Evolutionary conservation across 345 rosid species (phyloP), one percentile per base, ranked within the genome.

Genomic region (Rubroshorea leprosula): DNA sequence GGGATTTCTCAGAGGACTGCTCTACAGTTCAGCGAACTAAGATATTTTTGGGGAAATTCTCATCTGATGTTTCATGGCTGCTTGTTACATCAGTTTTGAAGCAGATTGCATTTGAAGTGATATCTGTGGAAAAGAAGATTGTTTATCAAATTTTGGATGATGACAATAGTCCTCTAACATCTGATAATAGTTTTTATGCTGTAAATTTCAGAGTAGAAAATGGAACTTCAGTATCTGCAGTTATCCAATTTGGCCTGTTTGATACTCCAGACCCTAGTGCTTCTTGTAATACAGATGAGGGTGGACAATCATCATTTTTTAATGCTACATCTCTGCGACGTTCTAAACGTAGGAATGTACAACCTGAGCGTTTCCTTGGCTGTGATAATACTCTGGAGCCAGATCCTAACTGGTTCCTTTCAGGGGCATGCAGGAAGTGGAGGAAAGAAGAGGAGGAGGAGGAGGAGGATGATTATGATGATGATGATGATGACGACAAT

Each of bases 1-100:
- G 96, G 98, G 70, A 69, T 27, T 79, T 31, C 55, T 70, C 95
- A 0, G 85, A 83, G 69, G 84, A 92, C 75, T 77, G 86, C 73
- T 20, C 75, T 45, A 64, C 54, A 1, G 49, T 81, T n/a, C 76
- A 54, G 27, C 77, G 74, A 57, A 70, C 84, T 43, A 92, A 81
- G 67, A 48, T 92, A n/a, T 72, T 79, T 44, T 38, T 68, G 16
- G 93, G 90, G 26, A 89, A 68, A 65, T 92, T 92, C 66, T 67
- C 54, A 38, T 58, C 86, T 29, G 96, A 92, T 57, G 53, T 86
- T 45, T 55, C 93, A 0, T 89, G 89, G 89, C 58, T 89, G 19
- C 74, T 86, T 66, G 92, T 77, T 58, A 58, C 90, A 48, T 86
- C 96, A 10, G 79, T 77, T 60, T 21, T 80, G 75, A 84, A 81